These are phyloP conservation scores for Phaeodactylum tricornutum DNA, from an alignment of 108 stramenopile species.

Conservation along the genomic window DNA sequence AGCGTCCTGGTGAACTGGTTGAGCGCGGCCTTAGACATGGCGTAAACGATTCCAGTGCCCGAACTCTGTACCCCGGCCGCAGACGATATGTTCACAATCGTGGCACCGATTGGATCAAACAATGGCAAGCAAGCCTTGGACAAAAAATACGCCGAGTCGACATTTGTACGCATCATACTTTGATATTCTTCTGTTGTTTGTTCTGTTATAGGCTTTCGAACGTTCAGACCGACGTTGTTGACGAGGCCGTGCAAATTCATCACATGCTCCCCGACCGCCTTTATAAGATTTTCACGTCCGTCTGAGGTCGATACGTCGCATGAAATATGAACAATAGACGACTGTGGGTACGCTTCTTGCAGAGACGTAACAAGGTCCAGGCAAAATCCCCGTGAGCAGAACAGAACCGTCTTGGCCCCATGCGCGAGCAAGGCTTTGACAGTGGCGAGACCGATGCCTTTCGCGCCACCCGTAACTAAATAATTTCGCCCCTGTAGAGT, in stretches of 20 bases:
- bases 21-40: conserved; percentile 79
- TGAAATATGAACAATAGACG: conserved; percentile 17
- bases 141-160: conserved; percentile 64
- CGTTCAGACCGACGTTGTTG: conserved; percentile 87
- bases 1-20: conserved; percentile 64
- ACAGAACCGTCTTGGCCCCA: conserved; percentile 31
- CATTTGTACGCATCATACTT: conserved; percentile 61
- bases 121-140: conserved; percentile 23
- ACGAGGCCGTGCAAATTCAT: conserved; percentile 67
- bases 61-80: conserved; percentile 71
- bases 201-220: conserved; percentile 60
- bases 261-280: conserved; percentile 18
- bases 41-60: conserved; percentile 79
- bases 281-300: conserved; percentile 30
- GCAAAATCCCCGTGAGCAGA: conserved; percentile 30
- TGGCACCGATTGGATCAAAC: conserved; percentile 26
- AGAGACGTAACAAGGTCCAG: conserved; percentile 17
- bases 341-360: conserved; percentile 9
- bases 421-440: conserved; percentile 29
- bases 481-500: conserved; percentile 31
- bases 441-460: conserved; percentile 49
- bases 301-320: conserved; percentile 62
- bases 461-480: conserved; percentile 55
- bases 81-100: conserved; percentile 81
- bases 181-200: conserved; percentile 73